Conservation (phyloP, 164 flowering plant species). For the Protea cynaroides region DNA sequence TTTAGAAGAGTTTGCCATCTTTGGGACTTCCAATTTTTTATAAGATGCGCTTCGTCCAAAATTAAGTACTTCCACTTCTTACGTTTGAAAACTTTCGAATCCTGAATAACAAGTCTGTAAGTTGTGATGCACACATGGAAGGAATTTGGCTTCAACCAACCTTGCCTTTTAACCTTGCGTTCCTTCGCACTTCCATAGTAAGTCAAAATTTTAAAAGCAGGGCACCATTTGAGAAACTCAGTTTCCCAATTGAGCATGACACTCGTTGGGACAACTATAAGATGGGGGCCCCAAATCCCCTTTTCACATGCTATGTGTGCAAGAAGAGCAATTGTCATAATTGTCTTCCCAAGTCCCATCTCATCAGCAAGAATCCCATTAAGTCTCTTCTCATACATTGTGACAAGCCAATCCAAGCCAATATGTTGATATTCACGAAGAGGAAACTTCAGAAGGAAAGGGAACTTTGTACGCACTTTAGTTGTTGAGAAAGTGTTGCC, state of each 20-base stretch:
- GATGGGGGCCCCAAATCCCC: constrained; percentile 99
- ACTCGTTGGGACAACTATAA: constrained; percentile 98
- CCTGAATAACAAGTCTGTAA: constrained; percentile 94
- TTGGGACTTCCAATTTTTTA: constrained; percentile 99
- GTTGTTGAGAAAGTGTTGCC: constrained; percentile 97
- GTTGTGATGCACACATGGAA: constrained; percentile 98
- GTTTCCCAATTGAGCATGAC: constrained; percentile 99
- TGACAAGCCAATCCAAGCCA: constrained; percentile 98
- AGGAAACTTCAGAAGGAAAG: constrained; percentile 83
- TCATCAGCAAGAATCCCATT: constrained; percentile 99
- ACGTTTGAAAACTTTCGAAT: constrained; percentile 89
- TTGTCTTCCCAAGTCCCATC: constrained; percentile 99
- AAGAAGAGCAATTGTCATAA: constrained; percentile 94
- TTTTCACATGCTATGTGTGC: constrained; percentile 99
- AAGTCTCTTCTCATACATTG: constrained; percentile 95
- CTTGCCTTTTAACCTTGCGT: constrained; percentile 87
- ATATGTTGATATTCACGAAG: constrained; percentile 99
- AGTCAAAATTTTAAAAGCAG: constrained; percentile 96
- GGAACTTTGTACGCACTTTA: constrained; percentile 89
- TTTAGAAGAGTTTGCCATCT: constrained; percentile 99
- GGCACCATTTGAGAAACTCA: constrained; percentile 99
- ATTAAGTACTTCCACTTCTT: constrained; percentile 99
- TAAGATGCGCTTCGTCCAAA: constrained; percentile 97
- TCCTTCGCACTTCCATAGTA: constrained; percentile 99
- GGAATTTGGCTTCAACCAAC: constrained; percentile 94